A percentile compares a stretch with the other conserved stretches of the same genome.
Conservation (phyloP, 164 flowering plant species). For the Warburgia ugandensis region DNA sequence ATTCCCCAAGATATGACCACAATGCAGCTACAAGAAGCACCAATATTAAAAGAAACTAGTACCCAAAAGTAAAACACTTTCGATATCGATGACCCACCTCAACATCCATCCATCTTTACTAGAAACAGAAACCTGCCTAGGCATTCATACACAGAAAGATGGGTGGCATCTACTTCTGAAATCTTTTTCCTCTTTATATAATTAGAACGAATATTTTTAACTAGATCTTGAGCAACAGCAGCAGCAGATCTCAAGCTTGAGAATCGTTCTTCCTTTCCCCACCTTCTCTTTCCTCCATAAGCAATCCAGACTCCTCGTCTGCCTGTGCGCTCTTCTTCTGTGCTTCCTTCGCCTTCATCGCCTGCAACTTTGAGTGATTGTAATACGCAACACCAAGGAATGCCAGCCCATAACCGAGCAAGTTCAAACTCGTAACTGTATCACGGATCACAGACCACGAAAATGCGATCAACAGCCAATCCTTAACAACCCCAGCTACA, state of each 20-base stretch:
- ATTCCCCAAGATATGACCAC: constrained; percentile 1
- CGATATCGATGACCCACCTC: constrained; percentile 6
- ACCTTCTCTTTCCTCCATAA: constrained; percentile 34
- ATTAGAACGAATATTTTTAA: background rate
- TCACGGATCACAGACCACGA: constrained; percentile 29
- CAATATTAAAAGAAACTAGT: background rate
- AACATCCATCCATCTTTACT: background rate
- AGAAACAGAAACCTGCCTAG: background rate
- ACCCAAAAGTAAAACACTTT: constrained; percentile 2
- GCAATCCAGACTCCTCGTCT: constrained; percentile 29
- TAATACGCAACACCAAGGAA: constrained; percentile 40
- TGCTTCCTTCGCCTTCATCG: constrained; percentile 34
- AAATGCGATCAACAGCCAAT: constrained; percentile 25
- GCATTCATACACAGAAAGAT: too few species aligned
- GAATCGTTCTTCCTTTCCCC: constrained; percentile 22
- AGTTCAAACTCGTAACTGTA: constrained; percentile 32
- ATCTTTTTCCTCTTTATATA: too few species aligned
- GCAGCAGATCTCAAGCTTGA: constrained; percentile 9
- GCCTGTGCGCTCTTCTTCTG: constrained; percentile 30
- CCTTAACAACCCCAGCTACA: constrained; percentile 26
- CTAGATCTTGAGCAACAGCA: background rate
- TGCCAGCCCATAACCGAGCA: constrained; percentile 38
- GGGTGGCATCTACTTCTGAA: too few species aligned
- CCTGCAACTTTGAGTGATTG: constrained; percentile 40
- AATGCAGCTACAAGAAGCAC: background rate